Percentiles rank a stretch among this genome's conserved stretches.
phyloP scores from a whole-genome alignment of 768 basidiomycete genomes.

The Gymnopilus dilepis region DNA sequence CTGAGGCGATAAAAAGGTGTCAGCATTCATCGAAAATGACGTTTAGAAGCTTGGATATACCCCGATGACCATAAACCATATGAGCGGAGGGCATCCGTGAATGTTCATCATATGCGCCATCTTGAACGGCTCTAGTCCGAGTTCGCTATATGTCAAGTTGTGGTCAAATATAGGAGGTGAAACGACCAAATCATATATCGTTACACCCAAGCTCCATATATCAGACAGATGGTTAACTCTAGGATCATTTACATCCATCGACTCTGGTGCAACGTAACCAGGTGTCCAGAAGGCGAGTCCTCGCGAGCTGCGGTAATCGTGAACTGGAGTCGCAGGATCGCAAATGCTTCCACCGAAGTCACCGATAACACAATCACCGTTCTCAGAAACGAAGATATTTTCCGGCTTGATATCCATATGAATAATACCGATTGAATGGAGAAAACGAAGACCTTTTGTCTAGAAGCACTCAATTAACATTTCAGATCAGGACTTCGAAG shows the following conservation, averaged over 20 bases:
- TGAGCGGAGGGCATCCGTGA: background rate
- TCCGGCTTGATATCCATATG: constrained; percentile 27
- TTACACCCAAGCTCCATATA: background rate
- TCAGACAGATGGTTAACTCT: background rate
- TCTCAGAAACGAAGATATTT: constrained; percentile 20
- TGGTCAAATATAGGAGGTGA: background rate
- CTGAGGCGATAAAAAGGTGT: background rate
- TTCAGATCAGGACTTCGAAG: background rate
- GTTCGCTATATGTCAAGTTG: background rate
- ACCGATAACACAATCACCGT: constrained; percentile 15
- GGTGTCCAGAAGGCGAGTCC: background rate
- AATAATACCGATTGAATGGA: constrained; percentile 24
- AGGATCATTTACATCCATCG: background rate
- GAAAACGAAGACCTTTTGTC: constrained; percentile 17
- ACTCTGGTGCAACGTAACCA: background rate
- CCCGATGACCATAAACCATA: background rate
- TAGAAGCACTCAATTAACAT: background rate
- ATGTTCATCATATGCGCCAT: background rate
- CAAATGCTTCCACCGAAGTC: constrained; percentile 23
- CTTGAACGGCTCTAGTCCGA: background rate
- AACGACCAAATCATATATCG: background rate
- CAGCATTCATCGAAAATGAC: background rate
- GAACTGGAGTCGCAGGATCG: background rate
- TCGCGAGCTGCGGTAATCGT: background rate
- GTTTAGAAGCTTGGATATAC: background rate